phyloP scores from a whole-genome alignment of 805 yeast genomes.

The Candida incommunis region DNA sequence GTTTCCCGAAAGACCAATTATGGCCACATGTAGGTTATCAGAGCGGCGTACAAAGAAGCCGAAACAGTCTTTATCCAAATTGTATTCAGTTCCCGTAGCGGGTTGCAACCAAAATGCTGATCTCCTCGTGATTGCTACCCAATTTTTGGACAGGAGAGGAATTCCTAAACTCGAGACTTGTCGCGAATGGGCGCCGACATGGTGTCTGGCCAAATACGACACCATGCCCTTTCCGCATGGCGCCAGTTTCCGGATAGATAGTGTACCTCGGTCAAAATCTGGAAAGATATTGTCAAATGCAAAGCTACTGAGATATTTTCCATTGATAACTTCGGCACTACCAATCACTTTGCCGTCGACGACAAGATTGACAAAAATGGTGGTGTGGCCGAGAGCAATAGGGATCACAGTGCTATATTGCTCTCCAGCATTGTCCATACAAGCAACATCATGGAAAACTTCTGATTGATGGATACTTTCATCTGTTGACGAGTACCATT shows the following conservation, averaged over 20 bases:
- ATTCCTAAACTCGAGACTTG: background rate
- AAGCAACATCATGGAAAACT: background rate
- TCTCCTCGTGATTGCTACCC: background rate
- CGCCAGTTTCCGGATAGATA: background rate
- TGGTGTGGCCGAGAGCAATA: background rate
- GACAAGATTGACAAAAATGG: background rate
- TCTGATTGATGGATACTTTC: background rate
- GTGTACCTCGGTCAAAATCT: background rate
- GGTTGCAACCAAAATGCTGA: background rate
- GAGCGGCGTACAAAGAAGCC: background rate
- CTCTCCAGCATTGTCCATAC: background rate
- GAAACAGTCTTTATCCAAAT: background rate
- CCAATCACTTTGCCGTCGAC: background rate
- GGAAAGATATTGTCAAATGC: background rate
- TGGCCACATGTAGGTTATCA: background rate
- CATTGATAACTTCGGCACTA: background rate
- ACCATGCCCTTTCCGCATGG: background rate
- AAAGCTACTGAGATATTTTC: background rate
- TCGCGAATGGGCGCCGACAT: background rate
- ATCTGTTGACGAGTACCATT: background rate
- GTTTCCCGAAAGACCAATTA: background rate
- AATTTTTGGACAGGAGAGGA: background rate
- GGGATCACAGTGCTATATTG: background rate
- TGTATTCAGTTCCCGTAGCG: background rate
- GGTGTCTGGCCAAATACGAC: background rate